These are phyloP conservation scores for Basidiobolus heterosporus DNA, from an alignment of 371 early-diverging fungal species.

Conservation along the genomic window DNA sequence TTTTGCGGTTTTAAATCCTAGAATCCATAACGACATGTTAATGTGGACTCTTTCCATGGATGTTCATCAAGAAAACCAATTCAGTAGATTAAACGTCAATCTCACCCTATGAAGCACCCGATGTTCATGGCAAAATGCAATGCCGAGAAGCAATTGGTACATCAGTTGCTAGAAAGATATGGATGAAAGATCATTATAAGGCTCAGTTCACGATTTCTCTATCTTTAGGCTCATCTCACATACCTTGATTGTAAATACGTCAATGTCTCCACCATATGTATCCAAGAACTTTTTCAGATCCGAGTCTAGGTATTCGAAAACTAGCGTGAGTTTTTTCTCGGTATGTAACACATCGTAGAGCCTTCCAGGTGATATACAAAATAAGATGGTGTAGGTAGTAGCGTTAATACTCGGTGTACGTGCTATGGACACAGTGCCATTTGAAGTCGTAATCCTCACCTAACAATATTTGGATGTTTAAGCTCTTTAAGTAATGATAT, in stretches of 20 bases:
- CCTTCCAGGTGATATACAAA: slow-evolving; percentile 16
- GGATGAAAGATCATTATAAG: background rate
- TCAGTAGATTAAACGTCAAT: background rate
- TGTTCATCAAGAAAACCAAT: no score
- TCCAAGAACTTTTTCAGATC: slow-evolving; percentile 87
- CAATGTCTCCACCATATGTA: slow-evolving; percentile 65
- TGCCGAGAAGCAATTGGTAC: slow-evolving; percentile 69
- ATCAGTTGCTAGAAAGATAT: slow-evolving; percentile 38
- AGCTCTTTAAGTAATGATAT: slow-evolving; percentile 92
- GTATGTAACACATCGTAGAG: slow-evolving; percentile 91
- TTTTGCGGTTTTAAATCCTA: slow-evolving; percentile 81
- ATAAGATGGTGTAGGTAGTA: background rate
- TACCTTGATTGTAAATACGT: slow-evolving; percentile 57
- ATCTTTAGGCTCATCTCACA: no score
- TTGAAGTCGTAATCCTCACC: slow-evolving; percentile 14
- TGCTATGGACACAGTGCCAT: no score
- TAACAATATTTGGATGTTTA: slow-evolving; percentile 89
- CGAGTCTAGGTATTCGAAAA: slow-evolving; percentile 90
- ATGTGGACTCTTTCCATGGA: no score
- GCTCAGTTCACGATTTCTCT: no score
- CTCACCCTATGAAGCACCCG: slow-evolving; percentile 62
- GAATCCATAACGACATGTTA: background rate
- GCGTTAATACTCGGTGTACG: background rate
- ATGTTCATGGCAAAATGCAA: slow-evolving; percentile 62
- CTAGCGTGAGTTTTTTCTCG: slow-evolving; percentile 80